Evolutionary conservation across 2,329 filamentous ascomycete species (phyloP).

Genomic region (Botrytis hyacinthi): DNA sequence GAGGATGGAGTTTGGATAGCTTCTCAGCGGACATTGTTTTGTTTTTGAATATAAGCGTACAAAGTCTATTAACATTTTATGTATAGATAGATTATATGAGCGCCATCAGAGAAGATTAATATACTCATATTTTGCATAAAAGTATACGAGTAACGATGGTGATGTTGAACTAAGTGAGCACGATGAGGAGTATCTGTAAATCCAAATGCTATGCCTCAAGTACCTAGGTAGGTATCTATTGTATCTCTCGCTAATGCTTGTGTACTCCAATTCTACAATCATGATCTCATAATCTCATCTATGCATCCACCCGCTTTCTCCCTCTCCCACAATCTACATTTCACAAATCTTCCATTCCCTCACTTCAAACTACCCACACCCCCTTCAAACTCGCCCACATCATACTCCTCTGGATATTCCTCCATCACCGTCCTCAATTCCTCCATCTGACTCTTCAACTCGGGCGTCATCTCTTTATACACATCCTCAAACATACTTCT

Average conservation of each 20-base stretch:
- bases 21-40: neutral
- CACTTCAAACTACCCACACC: constrained; percentile 46
- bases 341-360: neutral
- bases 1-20: neutral
- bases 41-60: neutral
- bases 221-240: neutral
- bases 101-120: neutral
- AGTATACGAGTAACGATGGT: neutral
- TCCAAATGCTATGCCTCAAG: neutral
- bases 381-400: constrained; percentile 72
- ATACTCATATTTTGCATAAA: neutral
- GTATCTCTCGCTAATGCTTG: neutral
- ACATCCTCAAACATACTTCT: constrained; percentile 79
- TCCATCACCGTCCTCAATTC: constrained; percentile 76
- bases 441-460: constrained; percentile 70
- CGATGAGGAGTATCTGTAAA: neutral
- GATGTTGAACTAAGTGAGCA: neutral
- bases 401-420: constrained; percentile 89
- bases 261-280: neutral
- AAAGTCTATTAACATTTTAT: neutral
- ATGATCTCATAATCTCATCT: neutral
- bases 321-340: neutral
- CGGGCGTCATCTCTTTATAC: constrained; percentile 83
- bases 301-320: neutral
- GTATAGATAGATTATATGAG: neutral